Conservation (phyloP, 1,284 basidiomycete species). For the Ustilago trichophora region DNA sequence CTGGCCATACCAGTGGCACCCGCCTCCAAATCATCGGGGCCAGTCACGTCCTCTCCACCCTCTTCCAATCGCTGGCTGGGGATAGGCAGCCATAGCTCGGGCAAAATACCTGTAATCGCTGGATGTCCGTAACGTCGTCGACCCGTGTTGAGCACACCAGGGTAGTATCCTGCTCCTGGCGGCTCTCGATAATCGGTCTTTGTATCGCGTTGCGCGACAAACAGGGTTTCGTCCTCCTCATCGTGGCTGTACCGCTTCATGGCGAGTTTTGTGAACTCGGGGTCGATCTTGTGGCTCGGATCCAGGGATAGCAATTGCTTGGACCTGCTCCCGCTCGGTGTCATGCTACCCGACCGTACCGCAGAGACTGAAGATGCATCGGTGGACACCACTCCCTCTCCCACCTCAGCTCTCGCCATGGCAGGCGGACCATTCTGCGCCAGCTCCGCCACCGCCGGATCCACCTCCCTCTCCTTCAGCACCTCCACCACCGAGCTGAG, state of each 20-base stretch:
- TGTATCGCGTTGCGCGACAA: constrained; percentile 73
- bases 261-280: constrained; percentile 40
- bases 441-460: constrained; percentile 26
- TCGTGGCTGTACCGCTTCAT: constrained; percentile 75
- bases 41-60: constrained; percentile 22
- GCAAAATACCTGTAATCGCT: constrained; percentile 57
- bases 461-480: constrained; percentile 16
- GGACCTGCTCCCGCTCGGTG: constrained; percentile 23
- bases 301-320: constrained; percentile 28
- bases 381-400: constrained; percentile 4
- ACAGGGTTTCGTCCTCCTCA: constrained; percentile 91
- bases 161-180: constrained; percentile 52
- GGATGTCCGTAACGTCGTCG: constrained; percentile 60
- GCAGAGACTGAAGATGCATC: constrained; percentile 1
- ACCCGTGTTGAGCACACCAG: constrained; percentile 55
- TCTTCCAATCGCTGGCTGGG: constrained; percentile 20
- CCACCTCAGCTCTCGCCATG: constrained; percentile 9
- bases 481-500: constrained; percentile 55
- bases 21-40: constrained; percentile 27
- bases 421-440: constrained; percentile 32
- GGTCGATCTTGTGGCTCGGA: constrained; percentile 31
- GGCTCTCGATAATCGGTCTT: constrained; percentile 62
- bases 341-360: constrained; percentile 7
- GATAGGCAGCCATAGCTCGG: constrained; percentile 60
- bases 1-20: constrained; percentile 11